phyloP scores from a whole-genome alignment of 352 stramenopile genomes.

The Phytopythium vexans region DNA sequence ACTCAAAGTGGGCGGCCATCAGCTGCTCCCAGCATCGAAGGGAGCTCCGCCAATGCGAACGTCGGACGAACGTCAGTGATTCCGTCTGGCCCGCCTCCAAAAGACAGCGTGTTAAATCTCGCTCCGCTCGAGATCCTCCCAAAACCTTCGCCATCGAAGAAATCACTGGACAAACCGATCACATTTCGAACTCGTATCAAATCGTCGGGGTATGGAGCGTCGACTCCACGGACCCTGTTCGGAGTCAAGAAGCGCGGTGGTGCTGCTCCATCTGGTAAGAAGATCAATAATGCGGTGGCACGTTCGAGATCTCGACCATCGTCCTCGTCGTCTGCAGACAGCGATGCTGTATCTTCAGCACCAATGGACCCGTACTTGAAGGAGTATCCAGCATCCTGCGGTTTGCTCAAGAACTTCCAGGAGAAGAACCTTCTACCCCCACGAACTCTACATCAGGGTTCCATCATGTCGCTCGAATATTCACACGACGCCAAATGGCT shows the following conservation, averaged over 20 bases:
- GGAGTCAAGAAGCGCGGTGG: too few relatives aligned
- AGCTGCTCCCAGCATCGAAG: not conserved
- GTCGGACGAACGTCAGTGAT: constrained; percentile 43
- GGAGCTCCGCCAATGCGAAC: not conserved
- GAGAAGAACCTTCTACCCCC: constrained; percentile 46
- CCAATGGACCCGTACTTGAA: constrained; percentile 44
- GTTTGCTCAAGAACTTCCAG: constrained; percentile 57
- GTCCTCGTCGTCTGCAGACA: constrained; percentile 2
- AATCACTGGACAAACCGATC: constrained; percentile 62
- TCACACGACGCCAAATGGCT: constrained; percentile 75
- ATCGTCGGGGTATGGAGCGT: constrained; percentile 77
- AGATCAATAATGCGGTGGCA: too few relatives aligned
- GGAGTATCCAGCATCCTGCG: constrained; percentile 68
- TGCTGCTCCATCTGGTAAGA: too few relatives aligned
- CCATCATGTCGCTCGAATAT: constrained; percentile 74
- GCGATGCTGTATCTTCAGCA: not conserved
- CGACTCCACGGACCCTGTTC: not conserved
- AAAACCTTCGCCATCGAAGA: constrained; percentile 35
- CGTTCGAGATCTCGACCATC: not conserved
- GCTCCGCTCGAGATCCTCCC: constrained; percentile 8
- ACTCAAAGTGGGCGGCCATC: not conserved
- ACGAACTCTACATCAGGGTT: constrained; percentile 55
- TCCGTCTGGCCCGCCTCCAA: constrained; percentile 32
- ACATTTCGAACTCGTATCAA: constrained; percentile 78
- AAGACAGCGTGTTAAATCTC: constrained; percentile 52